Evolutionary conservation across 2,329 filamentous ascomycete species (phyloP).

Genomic region (Colletotrichum orchidophilum): DNA sequence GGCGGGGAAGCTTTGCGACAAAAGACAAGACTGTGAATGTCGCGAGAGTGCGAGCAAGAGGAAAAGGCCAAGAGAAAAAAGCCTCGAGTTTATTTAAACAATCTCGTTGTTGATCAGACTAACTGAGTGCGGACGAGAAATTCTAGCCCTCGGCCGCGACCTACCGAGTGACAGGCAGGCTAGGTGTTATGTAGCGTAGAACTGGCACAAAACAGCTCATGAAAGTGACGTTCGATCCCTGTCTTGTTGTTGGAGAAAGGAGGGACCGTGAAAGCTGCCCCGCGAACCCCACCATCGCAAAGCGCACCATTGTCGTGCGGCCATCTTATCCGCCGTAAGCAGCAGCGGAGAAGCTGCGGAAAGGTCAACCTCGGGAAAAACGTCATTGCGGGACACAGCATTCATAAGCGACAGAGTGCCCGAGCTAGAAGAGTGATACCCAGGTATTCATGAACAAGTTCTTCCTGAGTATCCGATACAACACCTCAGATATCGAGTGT

Average conservation of each 20-base stretch:
- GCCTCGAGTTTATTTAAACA: constrained; percentile 18
- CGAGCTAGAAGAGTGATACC: too few species aligned
- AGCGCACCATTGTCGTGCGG: constrained; percentile 14
- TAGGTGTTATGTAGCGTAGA: neutral
- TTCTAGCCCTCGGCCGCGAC: constrained; percentile 15
- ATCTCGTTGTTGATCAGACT: constrained; percentile 13
- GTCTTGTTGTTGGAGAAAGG: neutral
- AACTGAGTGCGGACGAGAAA: constrained; percentile 7
- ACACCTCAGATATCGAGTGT: neutral
- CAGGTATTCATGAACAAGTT: too few species aligned
- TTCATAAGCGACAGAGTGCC: neutral
- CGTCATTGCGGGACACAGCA: neutral
- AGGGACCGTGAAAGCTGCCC: constrained; percentile 21
- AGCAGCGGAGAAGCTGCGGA: constrained; percentile 27
- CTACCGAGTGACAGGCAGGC: constrained; percentile 21
- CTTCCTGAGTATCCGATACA: neutral
- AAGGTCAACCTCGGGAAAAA: neutral
- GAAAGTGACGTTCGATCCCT: constrained; percentile 28
- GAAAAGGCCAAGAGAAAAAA: neutral
- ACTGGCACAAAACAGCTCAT: constrained; percentile 33
- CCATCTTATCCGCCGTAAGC: constrained; percentile 2
- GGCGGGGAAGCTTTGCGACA: constrained; percentile 25
- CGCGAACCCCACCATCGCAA: constrained; percentile 30
- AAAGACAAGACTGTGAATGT: neutral
- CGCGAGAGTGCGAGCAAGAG: neutral